These are phyloP conservation scores for Leccinum cinnamomeum DNA, from an alignment of 1,284 basidiomycete species.

Conservation along the genomic window DNA sequence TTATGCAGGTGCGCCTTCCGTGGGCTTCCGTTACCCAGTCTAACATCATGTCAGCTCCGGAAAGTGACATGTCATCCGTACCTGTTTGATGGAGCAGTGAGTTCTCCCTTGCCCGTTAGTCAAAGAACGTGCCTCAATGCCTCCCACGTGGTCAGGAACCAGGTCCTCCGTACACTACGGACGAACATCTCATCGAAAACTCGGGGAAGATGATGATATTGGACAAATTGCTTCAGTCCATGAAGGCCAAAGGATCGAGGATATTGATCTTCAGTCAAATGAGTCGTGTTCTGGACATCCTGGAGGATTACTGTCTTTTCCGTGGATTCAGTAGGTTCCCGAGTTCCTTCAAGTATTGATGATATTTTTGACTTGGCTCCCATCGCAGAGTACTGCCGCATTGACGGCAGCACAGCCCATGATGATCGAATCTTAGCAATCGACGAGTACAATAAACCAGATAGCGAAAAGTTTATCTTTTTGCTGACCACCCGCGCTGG, in stretches of 20 bases:
- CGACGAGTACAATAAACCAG: slow-evolving; percentile 97
- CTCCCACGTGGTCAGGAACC: slow-evolving; percentile 65
- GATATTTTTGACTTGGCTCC: background rate
- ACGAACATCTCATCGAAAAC: slow-evolving; percentile 95
- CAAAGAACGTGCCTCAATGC: background rate
- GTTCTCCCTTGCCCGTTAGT: slow-evolving; percentile 27
- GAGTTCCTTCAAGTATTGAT: background rate
- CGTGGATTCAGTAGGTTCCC: slow-evolving; percentile 74
- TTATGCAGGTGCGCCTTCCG: slow-evolving; percentile 83
- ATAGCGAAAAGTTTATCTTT: slow-evolving; percentile 96
- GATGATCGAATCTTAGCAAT: slow-evolving; percentile 96
- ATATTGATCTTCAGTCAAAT: slow-evolving; percentile 99
- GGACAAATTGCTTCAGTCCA: slow-evolving; percentile 86
- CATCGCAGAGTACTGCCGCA: slow-evolving; percentile 87
- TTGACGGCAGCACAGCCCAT: slow-evolving; percentile 94
- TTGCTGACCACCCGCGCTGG: slow-evolving; percentile 98
- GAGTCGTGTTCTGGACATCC: slow-evolving; percentile 92
- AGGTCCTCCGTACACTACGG: slow-evolving; percentile 97
- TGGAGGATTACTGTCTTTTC: slow-evolving; percentile 98
- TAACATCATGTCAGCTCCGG: slow-evolving; percentile 45
- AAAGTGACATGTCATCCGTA: slow-evolving; percentile 87
- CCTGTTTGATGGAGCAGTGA: slow-evolving; percentile 82
- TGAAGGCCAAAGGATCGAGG: slow-evolving; percentile 93
- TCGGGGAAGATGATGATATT: slow-evolving; percentile 98
- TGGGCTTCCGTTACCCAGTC: background rate